Conservation (phyloP, 768 basidiomycete genomes). For the Leccinum subgranulosum region DNA sequence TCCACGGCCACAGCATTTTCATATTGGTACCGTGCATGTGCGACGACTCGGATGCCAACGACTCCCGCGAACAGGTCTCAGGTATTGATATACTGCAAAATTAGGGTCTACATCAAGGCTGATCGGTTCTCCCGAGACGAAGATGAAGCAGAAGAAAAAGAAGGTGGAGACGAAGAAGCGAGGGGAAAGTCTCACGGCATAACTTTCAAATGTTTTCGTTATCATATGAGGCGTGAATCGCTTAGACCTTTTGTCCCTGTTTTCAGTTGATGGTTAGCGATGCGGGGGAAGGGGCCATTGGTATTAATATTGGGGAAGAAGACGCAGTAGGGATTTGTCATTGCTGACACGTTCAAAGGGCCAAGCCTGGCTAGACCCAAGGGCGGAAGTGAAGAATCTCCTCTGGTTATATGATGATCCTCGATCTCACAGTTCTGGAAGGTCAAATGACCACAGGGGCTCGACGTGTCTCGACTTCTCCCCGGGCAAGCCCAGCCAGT, state of each 20-base stretch:
- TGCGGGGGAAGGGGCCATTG: not conserved
- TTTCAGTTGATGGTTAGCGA: not conserved
- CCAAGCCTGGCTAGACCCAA: not conserved
- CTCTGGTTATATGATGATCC: no score
- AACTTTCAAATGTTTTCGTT: not conserved
- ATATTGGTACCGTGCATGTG: not conserved
- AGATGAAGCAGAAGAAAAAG: not conserved
- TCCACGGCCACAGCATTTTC: not conserved
- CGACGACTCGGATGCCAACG: not conserved
- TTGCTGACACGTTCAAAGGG: not conserved
- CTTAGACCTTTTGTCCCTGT: not conserved
- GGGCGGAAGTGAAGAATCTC: no score
- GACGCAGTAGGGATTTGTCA: not conserved
- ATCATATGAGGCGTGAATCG: not conserved
- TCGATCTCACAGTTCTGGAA: no score
- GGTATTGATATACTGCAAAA: not conserved
- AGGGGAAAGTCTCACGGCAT: not conserved
- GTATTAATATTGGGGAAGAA: not conserved
- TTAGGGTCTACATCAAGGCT: not conserved
- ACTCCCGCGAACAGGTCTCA: not conserved
- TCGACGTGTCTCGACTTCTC: not conserved
- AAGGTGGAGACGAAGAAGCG: not conserved
- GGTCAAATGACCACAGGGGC: not conserved
- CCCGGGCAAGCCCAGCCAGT: not conserved
- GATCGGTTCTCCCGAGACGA: not conserved